These are phyloP conservation scores for Jaenimonas drosophilae DNA, from an alignment of 208 protist species.

Conservation along the genomic window DNA sequence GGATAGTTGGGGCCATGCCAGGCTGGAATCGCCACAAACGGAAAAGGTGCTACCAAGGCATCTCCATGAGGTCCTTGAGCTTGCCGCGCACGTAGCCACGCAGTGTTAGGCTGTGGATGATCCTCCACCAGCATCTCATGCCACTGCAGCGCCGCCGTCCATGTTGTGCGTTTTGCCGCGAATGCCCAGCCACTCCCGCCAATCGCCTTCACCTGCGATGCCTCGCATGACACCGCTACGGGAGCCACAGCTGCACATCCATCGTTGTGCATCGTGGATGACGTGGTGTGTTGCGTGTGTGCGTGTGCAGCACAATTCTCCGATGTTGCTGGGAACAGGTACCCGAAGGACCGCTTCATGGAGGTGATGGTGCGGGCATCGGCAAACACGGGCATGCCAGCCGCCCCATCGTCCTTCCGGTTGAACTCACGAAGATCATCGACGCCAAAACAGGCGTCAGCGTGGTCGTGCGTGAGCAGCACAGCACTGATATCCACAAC, in stretches of 20 bases:
- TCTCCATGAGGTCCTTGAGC: background rate
- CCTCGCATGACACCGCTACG: background rate
- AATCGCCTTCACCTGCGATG: background rate
- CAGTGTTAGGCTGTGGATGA: background rate
- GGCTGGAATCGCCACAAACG: constrained; percentile 32
- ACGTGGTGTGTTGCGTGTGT: too few relatives aligned
- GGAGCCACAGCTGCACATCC: background rate
- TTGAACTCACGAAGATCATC: constrained; percentile 72
- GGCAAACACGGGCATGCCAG: constrained; percentile 15
- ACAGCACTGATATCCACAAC: constrained; percentile 44
- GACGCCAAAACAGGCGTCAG: constrained; percentile 55
- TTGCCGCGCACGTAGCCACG: background rate
- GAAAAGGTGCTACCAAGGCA: constrained; percentile 5
- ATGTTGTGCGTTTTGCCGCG: constrained; percentile 2
- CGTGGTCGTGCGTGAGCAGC: constrained; percentile 70
- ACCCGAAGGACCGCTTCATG: constrained; percentile 25
- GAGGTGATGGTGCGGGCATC: constrained; percentile 20
- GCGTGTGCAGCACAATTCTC: too few relatives aligned
- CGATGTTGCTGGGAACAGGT: too few relatives aligned
- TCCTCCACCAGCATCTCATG: constrained; percentile 2
- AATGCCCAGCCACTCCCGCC: constrained; percentile 5
- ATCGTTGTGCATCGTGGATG: background rate
- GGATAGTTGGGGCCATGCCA: constrained; percentile 34
- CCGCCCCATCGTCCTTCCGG: constrained; percentile 7
- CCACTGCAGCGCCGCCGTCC: constrained; percentile 11